Evolutionary conservation across 331 rosid species (phyloP), one percentile per base, ranked within the genome.

Genomic region (Quercus lobata): DNA sequence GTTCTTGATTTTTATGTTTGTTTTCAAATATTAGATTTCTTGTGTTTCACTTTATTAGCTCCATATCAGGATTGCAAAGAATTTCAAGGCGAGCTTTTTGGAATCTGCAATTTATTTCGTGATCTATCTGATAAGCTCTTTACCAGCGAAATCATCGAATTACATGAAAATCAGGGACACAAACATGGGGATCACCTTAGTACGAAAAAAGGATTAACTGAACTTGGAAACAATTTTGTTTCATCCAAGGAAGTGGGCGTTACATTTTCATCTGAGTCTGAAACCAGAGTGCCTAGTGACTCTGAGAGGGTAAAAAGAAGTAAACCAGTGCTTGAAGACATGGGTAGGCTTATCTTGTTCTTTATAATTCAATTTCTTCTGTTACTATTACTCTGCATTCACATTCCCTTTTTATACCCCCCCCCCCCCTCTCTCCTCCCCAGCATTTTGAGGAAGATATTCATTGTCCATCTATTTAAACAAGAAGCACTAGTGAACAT

Each of bases 51-150:
- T 54, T 63, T 37, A 24, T 57, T 57, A 19, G 1, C 69, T 65
- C 54, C 76, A 72, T 71, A 86, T 63, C 88, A 94, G 97, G 97
- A 92, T 83, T 91, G 94, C 87, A 92, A 92, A 85, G 97, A 91
- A 87, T 94, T 91, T 86, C 88, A 88, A 80, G 98, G 98, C 32
- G 98, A 94, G 82, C 98, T 94, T 79, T 94, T 94, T 76, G 98
- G 98, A 75, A 90, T 92, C 73, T 85, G 90, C 90, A 94, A 94
- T 85, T 88, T 94, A 82, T 94, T 94, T 84, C 90, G 94, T 57
- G 98, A 94, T 83, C 88, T 94, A 78, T 92, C 98, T 37, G 94
- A 94, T 82, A 89, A 91, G 89, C 86, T 92, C 57, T 94, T 92
- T 86, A 94, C 97, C 24, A 89, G 97, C 37, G 96, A 94, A 62